Conservation (phyloP, 2,329 filamentous ascomycete genomes). For the Acephala macrosclerotiorum region DNA sequence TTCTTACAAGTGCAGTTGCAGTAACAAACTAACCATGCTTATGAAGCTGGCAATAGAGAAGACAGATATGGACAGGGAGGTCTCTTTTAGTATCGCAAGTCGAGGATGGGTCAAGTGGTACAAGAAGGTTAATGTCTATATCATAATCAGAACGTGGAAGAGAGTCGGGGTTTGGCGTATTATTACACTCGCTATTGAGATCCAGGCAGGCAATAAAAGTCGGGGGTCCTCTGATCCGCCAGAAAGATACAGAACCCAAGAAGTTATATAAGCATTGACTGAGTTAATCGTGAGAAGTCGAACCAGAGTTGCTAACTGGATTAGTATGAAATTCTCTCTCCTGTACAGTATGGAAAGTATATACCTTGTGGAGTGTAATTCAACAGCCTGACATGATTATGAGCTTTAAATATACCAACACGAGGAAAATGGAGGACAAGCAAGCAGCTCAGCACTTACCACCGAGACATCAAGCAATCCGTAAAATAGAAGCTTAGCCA, state of each 20-base stretch:
- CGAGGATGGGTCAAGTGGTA: constrained; percentile 82
- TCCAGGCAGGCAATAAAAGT: constrained; percentile 78
- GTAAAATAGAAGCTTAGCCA: constrained; percentile 72
- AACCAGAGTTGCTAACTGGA: constrained; percentile 70
- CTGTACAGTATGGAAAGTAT: neutral
- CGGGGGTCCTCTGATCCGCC: constrained; percentile 75
- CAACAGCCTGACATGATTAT: constrained; percentile 66
- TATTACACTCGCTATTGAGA: constrained; percentile 74
- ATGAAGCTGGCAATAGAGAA: constrained; percentile 80
- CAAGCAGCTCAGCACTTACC: constrained; percentile 66
- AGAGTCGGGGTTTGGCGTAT: neutral
- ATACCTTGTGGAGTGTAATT: constrained; percentile 76
- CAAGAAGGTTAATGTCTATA: constrained; percentile 73
- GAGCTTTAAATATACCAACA: neutral
- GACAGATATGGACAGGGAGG: constrained; percentile 77
- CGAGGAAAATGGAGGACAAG: neutral
- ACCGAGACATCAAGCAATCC: constrained; percentile 84
- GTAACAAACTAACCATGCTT: constrained; percentile 73
- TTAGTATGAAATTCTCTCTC: neutral
- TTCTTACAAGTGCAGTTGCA: constrained; percentile 62
- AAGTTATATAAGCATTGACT: constrained; percentile 78
- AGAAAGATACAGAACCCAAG: constrained; percentile 73
- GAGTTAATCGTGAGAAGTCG: constrained; percentile 79
- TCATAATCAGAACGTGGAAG: constrained; percentile 5
- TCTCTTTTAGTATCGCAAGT: constrained; percentile 82